Evolutionary conservation across 371 early-diverging fungal species (phyloP).

Genomic region (Homolaphlyctis polyrhiza): DNA sequence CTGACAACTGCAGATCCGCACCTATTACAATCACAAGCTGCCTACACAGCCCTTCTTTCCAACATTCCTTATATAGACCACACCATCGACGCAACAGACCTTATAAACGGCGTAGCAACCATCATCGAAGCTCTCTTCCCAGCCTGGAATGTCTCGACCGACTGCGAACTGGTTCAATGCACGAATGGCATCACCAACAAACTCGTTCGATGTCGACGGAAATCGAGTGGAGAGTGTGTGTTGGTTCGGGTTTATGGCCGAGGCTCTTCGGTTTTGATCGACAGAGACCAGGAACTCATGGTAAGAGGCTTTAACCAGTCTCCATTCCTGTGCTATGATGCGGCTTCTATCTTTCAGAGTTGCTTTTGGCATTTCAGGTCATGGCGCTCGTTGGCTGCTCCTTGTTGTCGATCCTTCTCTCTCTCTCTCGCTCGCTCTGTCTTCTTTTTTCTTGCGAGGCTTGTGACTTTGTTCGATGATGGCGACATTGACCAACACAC

Average conservation of each 20-base stretch:
- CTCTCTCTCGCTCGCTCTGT: no score
- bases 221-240: slow-evolving; percentile 54
- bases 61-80: no score
- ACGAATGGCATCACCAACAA: slow-evolving; percentile 90
- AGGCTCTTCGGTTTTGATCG: slow-evolving; percentile 80
- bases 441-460: no score
- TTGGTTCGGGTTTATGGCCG: slow-evolving; percentile 87
- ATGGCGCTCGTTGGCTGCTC: neutral
- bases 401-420: neutral
- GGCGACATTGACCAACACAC: no score
- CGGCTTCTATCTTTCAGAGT: neutral
- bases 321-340: no score
- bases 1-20: no score
- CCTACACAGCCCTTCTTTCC: no score
- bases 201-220: slow-evolving; percentile 76
- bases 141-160: slow-evolving; percentile 51
- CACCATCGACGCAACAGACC: neutral
- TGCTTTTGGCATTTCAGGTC: neutral
- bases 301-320: no score
- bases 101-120: slow-evolving; percentile 14
- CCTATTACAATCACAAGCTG: no score
- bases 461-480: no score
- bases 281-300: slow-evolving; percentile 79
- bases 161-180: slow-evolving; percentile 50
- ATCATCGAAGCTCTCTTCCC: slow-evolving; percentile 53